Percentiles rank a stretch among this genome's conserved stretches.
Conservation (phyloP, 2,329 filamentous ascomycete genomes). For the Ophiosphaerella korrae region DNA sequence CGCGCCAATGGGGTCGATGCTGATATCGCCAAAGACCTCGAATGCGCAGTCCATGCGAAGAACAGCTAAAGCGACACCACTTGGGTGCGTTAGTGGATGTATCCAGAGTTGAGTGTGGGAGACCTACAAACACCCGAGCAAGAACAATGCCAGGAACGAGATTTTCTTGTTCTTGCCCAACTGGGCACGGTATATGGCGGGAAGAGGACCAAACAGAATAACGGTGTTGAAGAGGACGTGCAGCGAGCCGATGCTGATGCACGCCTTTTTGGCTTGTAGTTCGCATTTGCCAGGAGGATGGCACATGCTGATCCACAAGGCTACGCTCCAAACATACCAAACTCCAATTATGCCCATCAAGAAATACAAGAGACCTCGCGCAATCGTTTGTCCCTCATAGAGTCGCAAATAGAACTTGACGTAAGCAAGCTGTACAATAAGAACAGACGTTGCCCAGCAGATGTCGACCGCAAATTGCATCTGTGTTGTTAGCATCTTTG, state of each 20-base stretch:
- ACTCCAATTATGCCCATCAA: conserved; percentile 14
- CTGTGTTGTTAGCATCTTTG: conserved; percentile 4
- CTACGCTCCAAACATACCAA: conserved; percentile 23
- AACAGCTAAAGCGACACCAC: conserved; percentile 22
- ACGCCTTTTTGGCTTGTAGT: conserved; percentile 19
- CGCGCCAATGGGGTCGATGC: conserved; percentile 19
- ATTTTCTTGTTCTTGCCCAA: conserved; percentile 17
- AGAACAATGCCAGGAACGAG: conserved; percentile 12
- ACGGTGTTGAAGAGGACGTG: conserved; percentile 24
- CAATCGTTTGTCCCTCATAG: conserved; percentile 13
- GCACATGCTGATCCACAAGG: conserved; percentile 23
- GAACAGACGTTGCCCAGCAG: conserved; percentile 27
- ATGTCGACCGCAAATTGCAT: conserved; percentile 27
- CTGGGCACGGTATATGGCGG: conserved; percentile 16
- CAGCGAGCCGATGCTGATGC: conserved; percentile 23
- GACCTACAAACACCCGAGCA: conserved; percentile 25
- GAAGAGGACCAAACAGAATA: conserved; percentile 16
- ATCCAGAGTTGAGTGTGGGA: too few species aligned
- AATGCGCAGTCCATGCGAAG: conserved; percentile 27
- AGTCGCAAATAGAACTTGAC: conserved; percentile 24
- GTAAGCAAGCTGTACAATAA: conserved; percentile 24
- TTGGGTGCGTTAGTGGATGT: conserved; percentile 7
- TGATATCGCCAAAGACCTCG: conserved; percentile 20
- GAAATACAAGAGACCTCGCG: conserved; percentile 11
- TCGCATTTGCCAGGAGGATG: conserved; percentile 22